Evolutionary conservation across 1,139 yeast genomes (phyloP), one percentile per base, ranked within the genome.

Genomic region (Nakaseomyces kungkrabaensis): DNA sequence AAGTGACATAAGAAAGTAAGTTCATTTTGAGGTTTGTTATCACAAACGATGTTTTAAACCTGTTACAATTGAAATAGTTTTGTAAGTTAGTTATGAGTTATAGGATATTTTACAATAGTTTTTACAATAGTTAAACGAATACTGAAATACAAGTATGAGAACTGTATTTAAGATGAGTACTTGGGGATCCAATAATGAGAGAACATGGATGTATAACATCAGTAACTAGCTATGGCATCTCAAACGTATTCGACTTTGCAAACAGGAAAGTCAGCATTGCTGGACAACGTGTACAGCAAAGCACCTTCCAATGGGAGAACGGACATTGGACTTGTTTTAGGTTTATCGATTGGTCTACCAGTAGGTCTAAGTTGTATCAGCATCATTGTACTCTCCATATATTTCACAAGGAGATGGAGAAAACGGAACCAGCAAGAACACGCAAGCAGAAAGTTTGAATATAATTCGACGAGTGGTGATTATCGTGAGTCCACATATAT

Each of bases 311-410:
- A 22, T 24, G 36, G 24, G n/a, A 44, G 26, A n/a, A 11, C 29
- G 1, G 41, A 46, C 37, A 36, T 26, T 17, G 37, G 42, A 7
- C 17, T 17, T 2, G 31, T 38, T 4, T 26, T 46, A 11, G 40
- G 29, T 31, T 43, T 24, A 26, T 55, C 66, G 9, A 57, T 66
- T 22, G 69, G 68, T 1, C 50, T 65, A 10, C 67, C 68, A 2
- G 50, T 64, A 5, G 66, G 62, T 1, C 47, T 66, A 5, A 56
- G 62, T 42, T 52, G 57, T 41, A 40, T 58, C 11, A 56, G 56
- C 4, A 40, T 63, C 25, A 24, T 57, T 4, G 11, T 59, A 40
- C 49, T 62, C 8, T 38, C 42, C 9, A 25, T 38, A n/a, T 38
- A n/a, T 6, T 38, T 24, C 11, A 25, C 7, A 31, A 13, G 25